phyloP scores from a whole-genome alignment of 768 basidiomycete species.

The Terana coerulea region DNA sequence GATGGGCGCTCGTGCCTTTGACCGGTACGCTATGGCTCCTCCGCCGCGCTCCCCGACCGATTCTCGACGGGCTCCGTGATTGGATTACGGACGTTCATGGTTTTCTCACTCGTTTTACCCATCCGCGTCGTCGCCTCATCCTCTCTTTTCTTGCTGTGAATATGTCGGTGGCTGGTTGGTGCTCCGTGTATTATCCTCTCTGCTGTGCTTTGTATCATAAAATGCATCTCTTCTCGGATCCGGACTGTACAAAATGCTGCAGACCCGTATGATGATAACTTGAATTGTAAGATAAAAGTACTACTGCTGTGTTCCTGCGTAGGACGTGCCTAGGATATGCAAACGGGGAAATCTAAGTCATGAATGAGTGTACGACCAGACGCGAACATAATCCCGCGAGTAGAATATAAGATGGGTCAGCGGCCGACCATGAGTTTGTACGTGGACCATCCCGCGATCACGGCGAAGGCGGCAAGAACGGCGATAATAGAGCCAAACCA shows the following conservation, averaged over 20 bases:
- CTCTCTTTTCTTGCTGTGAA: not conserved
- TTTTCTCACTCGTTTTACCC: not conserved
- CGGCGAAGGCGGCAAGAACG: constrained; percentile 72
- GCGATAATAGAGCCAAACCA: constrained; percentile 92
- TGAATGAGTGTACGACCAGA: too few species aligned
- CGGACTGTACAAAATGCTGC: too few species aligned
- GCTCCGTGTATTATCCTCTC: constrained; percentile 3
- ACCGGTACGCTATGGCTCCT: constrained; percentile 5
- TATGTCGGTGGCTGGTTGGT: not conserved
- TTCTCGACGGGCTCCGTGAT: not conserved
- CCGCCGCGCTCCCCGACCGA: constrained; percentile 4
- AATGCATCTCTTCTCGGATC: too few species aligned
- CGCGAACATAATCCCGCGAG: too few species aligned
- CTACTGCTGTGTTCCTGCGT: too few species aligned
- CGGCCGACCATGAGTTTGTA: constrained; percentile 64
- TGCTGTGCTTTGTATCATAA: constrained; percentile 6
- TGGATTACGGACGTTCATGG: not conserved
- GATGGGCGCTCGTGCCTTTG: constrained; percentile 6
- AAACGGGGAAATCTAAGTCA: too few species aligned
- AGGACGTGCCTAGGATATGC: too few species aligned
- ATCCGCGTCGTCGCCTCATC: not conserved
- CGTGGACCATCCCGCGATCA: constrained; percentile 75
- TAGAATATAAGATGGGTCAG: not conserved
- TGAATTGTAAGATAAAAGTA: too few species aligned
- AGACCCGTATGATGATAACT: too few species aligned